These are phyloP conservation scores for Leccinellum albellum DNA, from an alignment of 768 basidiomycete genomes.

Conservation along the genomic window DNA sequence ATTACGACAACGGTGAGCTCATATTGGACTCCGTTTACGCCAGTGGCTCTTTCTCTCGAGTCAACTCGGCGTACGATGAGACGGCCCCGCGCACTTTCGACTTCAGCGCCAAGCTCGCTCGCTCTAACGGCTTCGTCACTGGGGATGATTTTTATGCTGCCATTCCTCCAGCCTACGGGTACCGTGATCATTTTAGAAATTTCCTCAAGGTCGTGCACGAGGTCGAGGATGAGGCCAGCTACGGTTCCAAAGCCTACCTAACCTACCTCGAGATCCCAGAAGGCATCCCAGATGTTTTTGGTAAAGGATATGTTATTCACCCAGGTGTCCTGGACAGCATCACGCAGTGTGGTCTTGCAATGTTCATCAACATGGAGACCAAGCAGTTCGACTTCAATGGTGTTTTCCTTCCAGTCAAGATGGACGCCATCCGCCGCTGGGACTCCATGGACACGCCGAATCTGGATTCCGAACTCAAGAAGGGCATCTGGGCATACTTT, in stretches of 20 bases:
- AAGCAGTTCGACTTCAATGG: slow-evolving; percentile 32
- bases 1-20: slow-evolving; percentile 21
- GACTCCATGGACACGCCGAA: slow-evolving; percentile 23
- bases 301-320: slow-evolving; percentile 30
- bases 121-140: slow-evolving; percentile 14
- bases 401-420: slow-evolving; percentile 30
- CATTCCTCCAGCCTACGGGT: slow-evolving; percentile 20
- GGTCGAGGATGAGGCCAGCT: slow-evolving; percentile 25
- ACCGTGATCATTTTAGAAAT: slow-evolving; percentile 25
- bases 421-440: slow-evolving; percentile 30
- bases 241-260: slow-evolving; percentile 26
- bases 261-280: slow-evolving; percentile 22
- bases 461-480: slow-evolving; percentile 26
- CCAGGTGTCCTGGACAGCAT: slow-evolving; percentile 33
- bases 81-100: slow-evolving; percentile 21
- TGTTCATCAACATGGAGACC: slow-evolving; percentile 28
- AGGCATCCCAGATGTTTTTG: slow-evolving; percentile 27
- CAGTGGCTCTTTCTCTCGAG: slow-evolving; percentile 25
- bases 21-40: slow-evolving; percentile 31
- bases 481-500: slow-evolving; percentile 31
- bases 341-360: slow-evolving; percentile 30
- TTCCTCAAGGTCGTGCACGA: slow-evolving; percentile 29
- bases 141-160: slow-evolving; percentile 17
- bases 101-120: slow-evolving; percentile 19
- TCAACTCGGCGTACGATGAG: slow-evolving; percentile 26